Conservation (phyloP, 1,284 basidiomycete species). For the Ustilago loliicola region DNA sequence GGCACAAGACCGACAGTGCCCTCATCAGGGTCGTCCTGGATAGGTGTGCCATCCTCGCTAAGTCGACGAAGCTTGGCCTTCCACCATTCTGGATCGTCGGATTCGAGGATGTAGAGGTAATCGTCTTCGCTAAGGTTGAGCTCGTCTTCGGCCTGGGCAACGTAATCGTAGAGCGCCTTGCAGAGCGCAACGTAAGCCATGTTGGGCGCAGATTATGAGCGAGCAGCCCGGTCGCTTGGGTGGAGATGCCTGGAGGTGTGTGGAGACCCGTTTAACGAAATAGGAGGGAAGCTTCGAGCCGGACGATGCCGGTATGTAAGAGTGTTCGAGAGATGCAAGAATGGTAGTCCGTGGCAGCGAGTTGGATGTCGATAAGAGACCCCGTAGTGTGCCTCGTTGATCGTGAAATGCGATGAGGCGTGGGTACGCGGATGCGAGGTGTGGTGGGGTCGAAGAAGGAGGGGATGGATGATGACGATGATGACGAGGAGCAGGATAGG, state of each 20-base stretch:
- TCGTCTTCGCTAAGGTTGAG: slow-evolving; percentile 67
- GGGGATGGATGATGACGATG: background rate
- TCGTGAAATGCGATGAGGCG: background rate
- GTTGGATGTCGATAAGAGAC: too few species aligned
- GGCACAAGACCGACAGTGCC: slow-evolving; percentile 65
- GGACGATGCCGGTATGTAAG: background rate
- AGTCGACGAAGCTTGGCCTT: slow-evolving; percentile 63
- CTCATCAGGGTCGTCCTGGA: slow-evolving; percentile 44
- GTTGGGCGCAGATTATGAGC: slow-evolving; percentile 6
- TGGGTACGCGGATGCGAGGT: background rate
- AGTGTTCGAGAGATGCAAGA: background rate
- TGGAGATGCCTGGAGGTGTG: background rate
- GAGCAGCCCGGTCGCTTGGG: slow-evolving; percentile 5
- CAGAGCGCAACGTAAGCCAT: slow-evolving; percentile 69
- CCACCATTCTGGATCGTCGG: slow-evolving; percentile 68
- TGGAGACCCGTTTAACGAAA: too few species aligned
- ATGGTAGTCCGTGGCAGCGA: too few species aligned
- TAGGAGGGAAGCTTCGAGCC: background rate
- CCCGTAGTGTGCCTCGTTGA: background rate
- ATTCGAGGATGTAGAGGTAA: slow-evolving; percentile 67
- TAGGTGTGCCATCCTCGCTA: slow-evolving; percentile 40
- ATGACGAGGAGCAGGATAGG: background rate
- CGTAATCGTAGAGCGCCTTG: slow-evolving; percentile 69
- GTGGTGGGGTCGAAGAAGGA: background rate
- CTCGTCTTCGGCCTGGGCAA: slow-evolving; percentile 68